Evolutionary conservation across 129 eudicot species (phyloP).

Genomic region (Flaveria linearis): DNA sequence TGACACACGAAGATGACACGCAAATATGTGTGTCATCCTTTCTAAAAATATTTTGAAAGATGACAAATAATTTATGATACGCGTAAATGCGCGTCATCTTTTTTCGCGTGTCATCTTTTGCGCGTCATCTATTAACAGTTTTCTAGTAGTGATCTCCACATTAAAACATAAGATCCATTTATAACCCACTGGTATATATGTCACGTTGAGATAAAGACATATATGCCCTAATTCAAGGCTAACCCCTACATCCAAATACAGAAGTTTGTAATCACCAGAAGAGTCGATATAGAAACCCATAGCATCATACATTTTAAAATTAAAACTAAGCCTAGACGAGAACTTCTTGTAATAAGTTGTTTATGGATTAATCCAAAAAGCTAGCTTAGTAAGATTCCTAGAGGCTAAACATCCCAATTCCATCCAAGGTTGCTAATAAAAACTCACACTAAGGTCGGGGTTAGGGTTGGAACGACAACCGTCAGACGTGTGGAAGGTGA

Average conservation of each 20-base stretch:
- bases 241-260: no score
- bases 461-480: neutral
- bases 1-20: no score
- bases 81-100: no score
- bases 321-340: neutral
- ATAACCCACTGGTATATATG: neutral
- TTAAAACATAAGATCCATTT: neutral
- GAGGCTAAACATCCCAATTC: slow-evolving; percentile 10
- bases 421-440: neutral
- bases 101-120: no score
- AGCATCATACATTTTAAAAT: neutral
- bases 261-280: no score
- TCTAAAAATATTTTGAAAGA: no score
- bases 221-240: no score
- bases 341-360: slow-evolving; percentile 1
- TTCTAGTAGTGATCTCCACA: neutral
- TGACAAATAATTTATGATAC: no score
- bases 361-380: neutral
- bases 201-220: neutral
- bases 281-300: neutral
- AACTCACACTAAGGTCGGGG: neutral
- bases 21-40: no score
- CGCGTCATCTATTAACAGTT: no score
- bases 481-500: neutral
- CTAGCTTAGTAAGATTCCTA: neutral